These are phyloP conservation scores for Plasmodium vivax DNA, from an alignment of 169 alveolate species.

Conservation along the genomic window DNA sequence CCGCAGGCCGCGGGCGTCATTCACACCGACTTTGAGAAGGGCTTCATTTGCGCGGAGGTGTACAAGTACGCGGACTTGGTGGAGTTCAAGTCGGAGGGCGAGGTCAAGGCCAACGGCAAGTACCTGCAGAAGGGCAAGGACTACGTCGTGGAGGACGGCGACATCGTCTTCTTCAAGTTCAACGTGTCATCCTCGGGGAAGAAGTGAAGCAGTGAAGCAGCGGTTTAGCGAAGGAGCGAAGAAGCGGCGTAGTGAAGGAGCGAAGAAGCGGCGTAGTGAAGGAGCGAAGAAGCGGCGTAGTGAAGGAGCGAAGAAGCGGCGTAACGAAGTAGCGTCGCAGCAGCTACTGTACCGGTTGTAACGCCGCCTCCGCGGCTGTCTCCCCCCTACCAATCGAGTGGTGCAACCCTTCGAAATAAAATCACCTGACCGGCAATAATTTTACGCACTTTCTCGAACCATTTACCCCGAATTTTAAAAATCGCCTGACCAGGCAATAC, in stretches of 20 bases:
- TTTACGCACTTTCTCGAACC: background rate
- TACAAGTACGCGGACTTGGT: slow-evolving; percentile 92
- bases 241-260: background rate
- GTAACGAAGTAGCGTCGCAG: background rate
- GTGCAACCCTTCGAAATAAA: background rate
- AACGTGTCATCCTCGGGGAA: slow-evolving; percentile 95
- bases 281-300: slow-evolving; percentile 74
- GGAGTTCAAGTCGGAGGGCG: slow-evolving; percentile 87
- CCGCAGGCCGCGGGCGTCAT: slow-evolving; percentile 97
- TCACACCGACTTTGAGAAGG: slow-evolving; percentile 98
- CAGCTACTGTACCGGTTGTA: too few species aligned
- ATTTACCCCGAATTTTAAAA: background rate
- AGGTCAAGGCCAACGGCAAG: slow-evolving; percentile 94
- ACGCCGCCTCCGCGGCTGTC: too few species aligned
- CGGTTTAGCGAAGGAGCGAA: slow-evolving; percentile 79
- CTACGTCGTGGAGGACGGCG: slow-evolving; percentile 98
- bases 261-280: slow-evolving; percentile 19
- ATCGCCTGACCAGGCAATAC: background rate
- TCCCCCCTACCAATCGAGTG: too few species aligned
- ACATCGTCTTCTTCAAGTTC: slow-evolving; percentile 97
- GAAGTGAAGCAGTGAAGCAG: slow-evolving; percentile 75
- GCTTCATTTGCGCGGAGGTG: slow-evolving; percentile 99
- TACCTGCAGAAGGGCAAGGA: slow-evolving; percentile 95
- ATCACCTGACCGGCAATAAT: background rate
- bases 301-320: background rate